Base-by-base conservation (phyloP, 2,329 filamentous ascomycete genomes). In the Parastagonospora nodorum region DNA sequence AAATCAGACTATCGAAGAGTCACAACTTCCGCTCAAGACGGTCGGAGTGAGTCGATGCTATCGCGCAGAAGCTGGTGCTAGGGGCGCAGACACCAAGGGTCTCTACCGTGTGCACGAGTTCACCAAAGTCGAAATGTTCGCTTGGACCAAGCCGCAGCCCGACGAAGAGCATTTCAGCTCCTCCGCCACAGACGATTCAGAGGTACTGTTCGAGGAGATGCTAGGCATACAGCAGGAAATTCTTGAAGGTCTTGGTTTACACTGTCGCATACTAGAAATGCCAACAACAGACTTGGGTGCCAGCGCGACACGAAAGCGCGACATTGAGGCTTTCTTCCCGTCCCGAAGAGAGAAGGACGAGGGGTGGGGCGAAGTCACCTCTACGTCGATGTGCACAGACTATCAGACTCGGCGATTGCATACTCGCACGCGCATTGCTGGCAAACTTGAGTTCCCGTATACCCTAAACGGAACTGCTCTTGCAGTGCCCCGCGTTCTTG, bases 31-130 rank as follows among this genome's bases (percentile, higher is more conserved):
- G 0, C 63, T 90, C 33, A 93, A 91, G 72, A 80, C 87, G 14
- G 90, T 95, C 2, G 94, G 90, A 12, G 86, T 89, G 1, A 96
- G 90, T 49, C 83, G 94, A n/a, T 96, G 92, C 79, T 99, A 95
- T 75, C 88, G 94, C 45, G 94, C 94, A 38, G 94, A 99, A 77
- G 94, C 94, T 0, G 94, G 94, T 29, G 90, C 92, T 1, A 83
- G 93, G 33, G 94, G 94, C 28, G 87, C 88, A 19, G 90, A 94
- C 63, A 96, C 92, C 1, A 97, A 96, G 76, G 94, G 94, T 5
- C 78, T 99, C 1, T 99, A 97, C 76, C 88, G 94, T 27, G 94
- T 99, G 3, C 94, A 99, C 75, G 94, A 99, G 75, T 99, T 99
- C 75, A 96, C 92, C 27, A 99, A 99, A 73, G 93, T 99, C 0